These are phyloP conservation scores for Bacidia gigantensis DNA, from an alignment of 495 filamentous ascomycete species.

Conservation along the genomic window DNA sequence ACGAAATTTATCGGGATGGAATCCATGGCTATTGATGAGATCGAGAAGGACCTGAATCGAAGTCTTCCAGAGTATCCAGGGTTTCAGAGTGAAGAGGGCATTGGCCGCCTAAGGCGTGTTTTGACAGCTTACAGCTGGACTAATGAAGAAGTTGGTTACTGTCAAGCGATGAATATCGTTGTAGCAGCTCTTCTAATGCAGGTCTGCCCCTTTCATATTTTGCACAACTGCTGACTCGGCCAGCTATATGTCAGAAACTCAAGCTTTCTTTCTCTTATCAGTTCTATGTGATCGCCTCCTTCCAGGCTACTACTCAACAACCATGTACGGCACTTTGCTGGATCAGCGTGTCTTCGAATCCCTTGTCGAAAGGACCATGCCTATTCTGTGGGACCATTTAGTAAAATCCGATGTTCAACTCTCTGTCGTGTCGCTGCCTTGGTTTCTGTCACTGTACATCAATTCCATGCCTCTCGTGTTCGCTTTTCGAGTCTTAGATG, in stretches of 20 bases:
- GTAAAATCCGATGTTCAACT: conserved; percentile 91
- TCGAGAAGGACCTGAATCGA: conserved; percentile 93
- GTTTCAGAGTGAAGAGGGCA: conserved; percentile 93
- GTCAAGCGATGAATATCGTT: conserved; percentile 99
- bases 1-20: conserved; percentile 66
- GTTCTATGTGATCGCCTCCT: conserved; percentile 84
- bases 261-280: conserved; percentile 91
- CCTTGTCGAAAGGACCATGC: conserved; percentile 96
- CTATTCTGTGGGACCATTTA: conserved; percentile 93
- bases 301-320: conserved; percentile 93
- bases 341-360: conserved; percentile 97
- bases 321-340: conserved; percentile 95
- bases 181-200: conserved; percentile 86
- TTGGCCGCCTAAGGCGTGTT: conserved; percentile 75
- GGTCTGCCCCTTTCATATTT: conserved; percentile 11
- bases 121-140: conserved; percentile 95
- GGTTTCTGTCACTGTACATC: conserved; percentile 96
- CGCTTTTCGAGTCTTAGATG: conserved; percentile 88
- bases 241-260: conserved; percentile 89
- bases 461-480: conserved; percentile 98
- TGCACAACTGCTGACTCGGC: conserved; percentile 16
- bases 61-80: conserved; percentile 94
- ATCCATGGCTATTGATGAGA: conserved; percentile 93
- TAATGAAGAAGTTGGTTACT: conserved; percentile 90
- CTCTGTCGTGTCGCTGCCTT: conserved; percentile 94